Base-by-base conservation (phyloP, 345 rosid genomes). In the Arabis hirsuta region DNA sequence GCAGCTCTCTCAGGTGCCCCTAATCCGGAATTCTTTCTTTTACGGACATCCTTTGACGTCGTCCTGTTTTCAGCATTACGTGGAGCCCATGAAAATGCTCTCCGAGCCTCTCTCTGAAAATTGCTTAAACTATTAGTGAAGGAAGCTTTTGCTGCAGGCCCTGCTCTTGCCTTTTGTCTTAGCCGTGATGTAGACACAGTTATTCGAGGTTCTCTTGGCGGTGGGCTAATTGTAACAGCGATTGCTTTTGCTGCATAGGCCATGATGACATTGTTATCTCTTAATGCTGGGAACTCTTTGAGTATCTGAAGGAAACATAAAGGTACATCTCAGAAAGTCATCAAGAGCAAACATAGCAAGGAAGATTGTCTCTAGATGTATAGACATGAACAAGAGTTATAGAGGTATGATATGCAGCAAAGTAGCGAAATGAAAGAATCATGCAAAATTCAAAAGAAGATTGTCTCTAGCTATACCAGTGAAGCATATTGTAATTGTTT, bases 31-130 rank as follows among this genome's bases (percentile, higher is more conserved):
- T 79, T 91, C 82, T 94, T 94, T 77, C 97, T 82, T 73, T 94
- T 94, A 55, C 96, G 90, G 57, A 76, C 87, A 85, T 94, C 98
- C 82, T 89, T 88, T 19, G 90, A 81, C 31, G 88, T 77, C 56
- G 79, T 79, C 84, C 87, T 89, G 59, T 87, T 96, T 63, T 86
- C 95, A 68, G 82, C 77, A 79, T 94, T 88, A 67, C 93, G 87
- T 59, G 97, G 97, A 70, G 92, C 82, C 97, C 98, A 94, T 75
- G 98, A 91, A 75, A 94, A 91, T 77, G 96, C 98, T 75, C 97
- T 83, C 12, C 98, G 95, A 65, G 95, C 97, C 85, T 88, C 97
- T 76, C 88, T 94, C 73, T 89, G 96, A 76, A 94, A 82, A 83
- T 87, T 91, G 80, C 85, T 93, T 80, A 90, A 82, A 82, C 98